Evolutionary conservation across 768 basidiomycete species (phyloP).

Genomic region (Strobilomyces echinocephalus): DNA sequence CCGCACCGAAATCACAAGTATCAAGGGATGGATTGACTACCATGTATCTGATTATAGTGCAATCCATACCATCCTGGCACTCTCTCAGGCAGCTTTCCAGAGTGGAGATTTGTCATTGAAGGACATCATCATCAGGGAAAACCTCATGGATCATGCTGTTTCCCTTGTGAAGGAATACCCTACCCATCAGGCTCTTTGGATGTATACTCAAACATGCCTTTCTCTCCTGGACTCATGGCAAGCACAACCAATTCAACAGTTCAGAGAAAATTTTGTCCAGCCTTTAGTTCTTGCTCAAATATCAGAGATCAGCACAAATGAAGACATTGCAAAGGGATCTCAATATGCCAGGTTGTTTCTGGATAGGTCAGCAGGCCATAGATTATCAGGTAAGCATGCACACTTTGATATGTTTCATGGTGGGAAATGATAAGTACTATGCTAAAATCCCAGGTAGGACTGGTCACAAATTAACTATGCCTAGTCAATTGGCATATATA

Average conservation of each 20-base stretch:
- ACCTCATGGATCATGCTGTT: slow-evolving; percentile 38
- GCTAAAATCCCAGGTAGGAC: too few relatives aligned
- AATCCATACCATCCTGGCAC: slow-evolving; percentile 46
- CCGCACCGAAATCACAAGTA: slow-evolving; percentile 32
- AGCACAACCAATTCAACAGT: slow-evolving; percentile 2
- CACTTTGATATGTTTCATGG: too few relatives aligned
- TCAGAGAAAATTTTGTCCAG: slow-evolving; percentile 14
- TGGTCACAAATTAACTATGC: too few relatives aligned
- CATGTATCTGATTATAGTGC: slow-evolving; percentile 69
- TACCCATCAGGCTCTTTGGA: slow-evolving; percentile 59
- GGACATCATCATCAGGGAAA: slow-evolving; percentile 2
- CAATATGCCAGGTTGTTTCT: slow-evolving; percentile 13
- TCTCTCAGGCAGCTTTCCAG: slow-evolving; percentile 24
- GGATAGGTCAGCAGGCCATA: neutral
- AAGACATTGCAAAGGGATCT: neutral
- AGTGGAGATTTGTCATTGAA: slow-evolving; percentile 2
- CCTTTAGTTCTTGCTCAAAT: slow-evolving; percentile 10
- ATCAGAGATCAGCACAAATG: neutral
- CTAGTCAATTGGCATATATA: too few relatives aligned
- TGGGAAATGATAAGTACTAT: too few relatives aligned
- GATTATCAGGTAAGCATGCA: neutral
- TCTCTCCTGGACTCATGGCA: slow-evolving; percentile 2
- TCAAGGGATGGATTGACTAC: slow-evolving; percentile 52
- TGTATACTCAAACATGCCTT: slow-evolving; percentile 33
- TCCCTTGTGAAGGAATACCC: slow-evolving; percentile 50